Evolutionary conservation across 345 rosid species (phyloP).

Genomic region (Pistacia integerrima): DNA sequence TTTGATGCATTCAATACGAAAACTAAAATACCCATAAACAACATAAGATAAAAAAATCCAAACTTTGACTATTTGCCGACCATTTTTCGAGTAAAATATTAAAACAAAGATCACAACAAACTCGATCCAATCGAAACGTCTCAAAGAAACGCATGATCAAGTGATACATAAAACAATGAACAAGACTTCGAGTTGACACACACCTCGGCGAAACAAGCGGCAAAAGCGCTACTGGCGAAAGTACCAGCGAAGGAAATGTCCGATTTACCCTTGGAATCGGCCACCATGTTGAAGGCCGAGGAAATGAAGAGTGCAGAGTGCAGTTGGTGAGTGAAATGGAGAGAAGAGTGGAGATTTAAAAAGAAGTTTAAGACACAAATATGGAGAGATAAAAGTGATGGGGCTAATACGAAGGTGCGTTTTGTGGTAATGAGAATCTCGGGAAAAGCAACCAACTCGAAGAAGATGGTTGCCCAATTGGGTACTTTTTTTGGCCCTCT

Average conservation of each 20-base stretch:
- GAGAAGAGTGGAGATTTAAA: not conserved
- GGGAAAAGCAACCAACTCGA: constrained; percentile 17
- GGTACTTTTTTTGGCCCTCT: not conserved
- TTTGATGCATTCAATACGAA: not conserved
- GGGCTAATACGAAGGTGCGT: not conserved
- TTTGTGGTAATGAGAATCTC: constrained; percentile 16
- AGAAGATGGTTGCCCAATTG: constrained; percentile 10
- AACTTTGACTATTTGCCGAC: not conserved
- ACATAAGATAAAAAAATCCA: not conserved
- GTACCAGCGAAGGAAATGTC: constrained; percentile 84
- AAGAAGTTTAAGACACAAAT: not conserved
- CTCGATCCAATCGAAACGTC: constrained; percentile 7
- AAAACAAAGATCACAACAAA: not conserved
- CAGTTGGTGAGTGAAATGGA: not conserved
- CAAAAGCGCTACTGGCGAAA: constrained; percentile 88
- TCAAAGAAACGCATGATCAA: not conserved
- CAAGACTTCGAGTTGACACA: not conserved
- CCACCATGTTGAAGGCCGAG: constrained; percentile 61
- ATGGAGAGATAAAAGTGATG: not conserved
- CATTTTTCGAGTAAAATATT: not conserved
- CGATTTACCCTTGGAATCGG: constrained; percentile 65
- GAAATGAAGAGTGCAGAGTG: not conserved
- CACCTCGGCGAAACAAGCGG: constrained; percentile 97
- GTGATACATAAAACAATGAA: not conserved
- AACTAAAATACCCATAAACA: not conserved